Percentiles rank a stretch among this genome's conserved stretches.
phyloP scores from a whole-genome alignment of 345 rosid species.

The Eucalyptus tenuipes region DNA sequence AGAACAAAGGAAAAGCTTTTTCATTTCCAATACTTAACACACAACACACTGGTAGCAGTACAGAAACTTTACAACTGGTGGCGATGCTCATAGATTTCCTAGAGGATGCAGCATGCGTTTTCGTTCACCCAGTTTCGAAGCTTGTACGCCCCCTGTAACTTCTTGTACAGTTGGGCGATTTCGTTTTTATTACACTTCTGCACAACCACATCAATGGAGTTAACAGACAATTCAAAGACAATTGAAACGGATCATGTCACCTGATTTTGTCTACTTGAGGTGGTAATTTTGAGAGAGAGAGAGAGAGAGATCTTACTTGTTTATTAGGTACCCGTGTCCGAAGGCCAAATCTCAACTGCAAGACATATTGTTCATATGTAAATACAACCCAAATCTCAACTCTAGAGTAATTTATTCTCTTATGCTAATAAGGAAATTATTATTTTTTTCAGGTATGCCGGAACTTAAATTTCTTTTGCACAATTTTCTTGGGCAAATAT shows the following conservation, averaged over 20 bases:
- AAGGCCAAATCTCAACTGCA: neutral
- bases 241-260: neutral
- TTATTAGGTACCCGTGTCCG: neutral
- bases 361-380: neutral
- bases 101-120: neutral
- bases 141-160: neutral
- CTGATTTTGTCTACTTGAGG: neutral
- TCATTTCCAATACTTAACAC: neutral
- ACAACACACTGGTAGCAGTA: neutral
- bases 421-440: neutral
- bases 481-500: neutral
- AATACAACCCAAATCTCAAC: neutral
- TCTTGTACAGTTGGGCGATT: neutral
- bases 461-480: neutral
- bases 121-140: neutral
- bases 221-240: neutral
- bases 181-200: neutral
- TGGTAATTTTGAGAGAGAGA: neutral
- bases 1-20: neutral
- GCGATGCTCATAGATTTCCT: neutral
- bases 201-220: neutral
- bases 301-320: neutral
- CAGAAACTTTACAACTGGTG: neutral
- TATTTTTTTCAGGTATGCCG: neutral
- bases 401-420: neutral